phyloP scores from a whole-genome alignment of 108 stramenopile genomes.

The Pseudonitzschia pungens region DNA sequence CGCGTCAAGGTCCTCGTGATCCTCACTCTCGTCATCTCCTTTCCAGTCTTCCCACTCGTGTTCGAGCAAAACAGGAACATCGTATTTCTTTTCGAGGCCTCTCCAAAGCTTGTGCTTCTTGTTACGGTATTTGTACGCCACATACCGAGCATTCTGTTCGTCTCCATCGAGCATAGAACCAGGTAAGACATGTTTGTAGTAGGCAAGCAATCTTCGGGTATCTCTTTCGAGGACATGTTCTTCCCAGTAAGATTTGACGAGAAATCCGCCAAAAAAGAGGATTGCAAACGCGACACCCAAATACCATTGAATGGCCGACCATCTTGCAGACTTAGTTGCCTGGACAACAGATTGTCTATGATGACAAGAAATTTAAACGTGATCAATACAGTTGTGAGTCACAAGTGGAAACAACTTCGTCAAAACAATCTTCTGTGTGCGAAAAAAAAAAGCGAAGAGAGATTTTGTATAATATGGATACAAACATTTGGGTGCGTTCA shows the following conservation, averaged over 20 bases:
- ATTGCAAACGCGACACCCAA: conserved; percentile 58
- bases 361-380: not conserved
- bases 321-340: conserved; percentile 71
- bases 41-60: conserved; percentile 68
- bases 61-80: conserved; percentile 53
- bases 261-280: conserved; percentile 77
- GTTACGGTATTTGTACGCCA: conserved; percentile 80
- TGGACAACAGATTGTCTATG: conserved; percentile 79
- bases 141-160: conserved; percentile 64
- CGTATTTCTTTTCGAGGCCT: conserved; percentile 80
- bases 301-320: conserved; percentile 61
- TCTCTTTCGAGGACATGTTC: conserved; percentile 75
- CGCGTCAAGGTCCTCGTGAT: conserved; percentile 57
- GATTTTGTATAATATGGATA: not conserved
- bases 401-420: not conserved
- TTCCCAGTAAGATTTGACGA: conserved; percentile 79
- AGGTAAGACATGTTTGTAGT: conserved; percentile 77
- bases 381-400: not conserved
- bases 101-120: conserved; percentile 81
- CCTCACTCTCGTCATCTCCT: conserved; percentile 38
- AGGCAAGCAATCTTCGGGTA: conserved; percentile 67
- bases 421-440: not conserved
- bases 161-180: conserved; percentile 80
- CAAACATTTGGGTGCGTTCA: not conserved
- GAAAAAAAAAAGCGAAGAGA: not conserved